These are phyloP conservation scores for Corynespora cassiicola DNA, from an alignment of 2,329 filamentous ascomycete species.

Conservation along the genomic window DNA sequence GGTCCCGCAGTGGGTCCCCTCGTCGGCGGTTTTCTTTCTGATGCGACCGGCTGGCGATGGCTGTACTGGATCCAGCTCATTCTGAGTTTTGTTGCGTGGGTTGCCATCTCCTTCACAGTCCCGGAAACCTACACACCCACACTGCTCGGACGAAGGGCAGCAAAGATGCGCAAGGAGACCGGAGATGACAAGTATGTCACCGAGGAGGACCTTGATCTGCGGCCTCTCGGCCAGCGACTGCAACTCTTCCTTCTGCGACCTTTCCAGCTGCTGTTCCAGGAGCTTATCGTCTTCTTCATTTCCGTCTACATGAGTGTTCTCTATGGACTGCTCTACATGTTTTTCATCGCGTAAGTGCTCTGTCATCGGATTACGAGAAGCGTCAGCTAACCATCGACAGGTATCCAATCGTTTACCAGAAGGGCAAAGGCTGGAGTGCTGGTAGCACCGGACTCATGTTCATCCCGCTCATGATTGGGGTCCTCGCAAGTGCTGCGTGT, in stretches of 20 bases:
- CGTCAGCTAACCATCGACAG: constrained; percentile 60
- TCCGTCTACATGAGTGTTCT: constrained; percentile 85
- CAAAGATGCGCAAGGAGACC: constrained; percentile 73
- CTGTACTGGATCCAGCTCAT: constrained; percentile 89
- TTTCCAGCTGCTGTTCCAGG: constrained; percentile 83
- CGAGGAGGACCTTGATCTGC: constrained; percentile 78
- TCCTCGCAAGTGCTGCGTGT: constrained; percentile 70
- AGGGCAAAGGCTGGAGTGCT: constrained; percentile 79
- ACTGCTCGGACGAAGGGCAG: constrained; percentile 73
- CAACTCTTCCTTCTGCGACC: constrained; percentile 79
- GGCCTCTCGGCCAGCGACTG: constrained; percentile 72
- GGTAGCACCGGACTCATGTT: constrained; percentile 84
- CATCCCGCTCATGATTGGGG: constrained; percentile 79
- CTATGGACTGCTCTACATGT: constrained; percentile 78
- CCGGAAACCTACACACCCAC: constrained; percentile 88
- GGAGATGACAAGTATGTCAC: constrained; percentile 74
- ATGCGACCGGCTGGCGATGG: constrained; percentile 79
- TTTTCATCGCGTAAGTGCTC: constrained; percentile 64
- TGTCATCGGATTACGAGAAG: neutral
- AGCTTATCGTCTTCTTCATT: constrained; percentile 86
- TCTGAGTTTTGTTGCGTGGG: constrained; percentile 71
- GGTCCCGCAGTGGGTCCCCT: constrained; percentile 73
- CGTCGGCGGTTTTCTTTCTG: constrained; percentile 74
- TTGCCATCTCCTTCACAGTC: constrained; percentile 84
- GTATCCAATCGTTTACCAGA: constrained; percentile 71